phyloP scores from a whole-genome alignment of 768 basidiomycete species.

The Lepiota brunneoincarnata region DNA sequence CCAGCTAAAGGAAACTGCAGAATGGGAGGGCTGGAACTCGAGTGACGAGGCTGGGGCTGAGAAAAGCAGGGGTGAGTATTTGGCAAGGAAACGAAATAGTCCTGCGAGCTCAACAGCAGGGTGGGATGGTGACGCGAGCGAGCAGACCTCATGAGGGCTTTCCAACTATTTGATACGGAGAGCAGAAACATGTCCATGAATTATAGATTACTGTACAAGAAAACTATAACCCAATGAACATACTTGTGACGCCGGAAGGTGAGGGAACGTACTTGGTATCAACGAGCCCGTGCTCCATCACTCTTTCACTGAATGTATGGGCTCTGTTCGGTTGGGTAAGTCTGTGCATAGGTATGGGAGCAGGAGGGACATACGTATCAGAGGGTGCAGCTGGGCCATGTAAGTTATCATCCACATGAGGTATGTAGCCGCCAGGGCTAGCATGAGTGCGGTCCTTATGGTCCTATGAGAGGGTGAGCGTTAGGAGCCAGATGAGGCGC shows the following conservation, averaged over 20 bases:
- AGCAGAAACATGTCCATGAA: constrained; percentile 20
- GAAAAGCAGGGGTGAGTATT: constrained; percentile 3
- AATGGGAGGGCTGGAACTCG: constrained; percentile 13
- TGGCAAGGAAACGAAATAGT: constrained; percentile 6
- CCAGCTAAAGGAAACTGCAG: constrained; percentile 12
- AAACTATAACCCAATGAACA: constrained; percentile 16
- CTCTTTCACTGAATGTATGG: constrained; percentile 19
- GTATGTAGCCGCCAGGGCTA: constrained; percentile 82
- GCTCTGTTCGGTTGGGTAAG: constrained; percentile 12
- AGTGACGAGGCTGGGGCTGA: constrained; percentile 13
- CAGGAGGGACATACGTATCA: constrained; percentile 60
- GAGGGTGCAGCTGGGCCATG: constrained; percentile 88
- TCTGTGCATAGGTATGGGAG: not conserved
- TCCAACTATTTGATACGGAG: not conserved
- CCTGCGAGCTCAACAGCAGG: constrained; percentile 27
- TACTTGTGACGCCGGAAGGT: not conserved
- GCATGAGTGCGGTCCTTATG: constrained; percentile 75
- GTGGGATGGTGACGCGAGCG: constrained; percentile 47
- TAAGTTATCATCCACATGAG: constrained; percentile 99
- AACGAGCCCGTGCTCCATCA: constrained; percentile 15
- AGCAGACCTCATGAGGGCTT: constrained; percentile 21
- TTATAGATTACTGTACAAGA: constrained; percentile 28
- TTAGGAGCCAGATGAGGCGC: not conserved
- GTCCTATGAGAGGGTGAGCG: constrained; percentile 47
- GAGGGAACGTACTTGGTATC: constrained; percentile 30